Percentiles rank a stretch among this genome's conserved stretches.
Conservation (phyloP, 371 early-diverging fungal genomes). For the Zychaea mexicana region DNA sequence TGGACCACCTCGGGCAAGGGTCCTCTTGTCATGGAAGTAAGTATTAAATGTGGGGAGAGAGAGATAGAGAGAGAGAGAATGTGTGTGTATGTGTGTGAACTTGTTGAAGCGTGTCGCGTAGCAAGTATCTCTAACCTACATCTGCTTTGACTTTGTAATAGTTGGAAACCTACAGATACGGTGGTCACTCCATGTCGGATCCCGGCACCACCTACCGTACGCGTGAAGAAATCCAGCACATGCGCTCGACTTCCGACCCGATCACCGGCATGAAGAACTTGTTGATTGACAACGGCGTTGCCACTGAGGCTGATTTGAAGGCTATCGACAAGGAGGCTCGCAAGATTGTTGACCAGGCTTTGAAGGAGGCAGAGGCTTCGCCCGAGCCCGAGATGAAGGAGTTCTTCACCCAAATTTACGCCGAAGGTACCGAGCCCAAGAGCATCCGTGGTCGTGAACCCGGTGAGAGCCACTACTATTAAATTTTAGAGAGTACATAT, state of each 20-base stretch:
- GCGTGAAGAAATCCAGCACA: conserved; percentile 97
- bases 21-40: conserved; percentile 91
- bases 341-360: conserved; percentile 82
- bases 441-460: conserved; percentile 82
- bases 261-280: conserved; percentile 90
- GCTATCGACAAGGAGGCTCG: conserved; percentile 91
- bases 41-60: neutral
- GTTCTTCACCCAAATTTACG: conserved; percentile 86
- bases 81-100: too few species aligned
- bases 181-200: conserved; percentile 99
- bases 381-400: conserved; percentile 79
- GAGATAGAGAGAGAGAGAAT: neutral
- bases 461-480: conserved; percentile 67
- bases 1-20: conserved; percentile 88
- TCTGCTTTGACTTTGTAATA: too few species aligned
- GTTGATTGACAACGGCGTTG: conserved; percentile 69
- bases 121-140: too few species aligned
- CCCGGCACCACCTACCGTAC: conserved; percentile 97
- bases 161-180: conserved; percentile 97
- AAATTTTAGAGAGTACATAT: neutral
- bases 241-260: conserved; percentile 93
- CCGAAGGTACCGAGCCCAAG: conserved; percentile 71
- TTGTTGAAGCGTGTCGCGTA: too few species aligned
- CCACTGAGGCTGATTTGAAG: conserved; percentile 91
- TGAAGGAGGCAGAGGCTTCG: conserved; percentile 81